Evolutionary conservation across 441 rosid species (phyloP), one percentile per base, ranked within the genome.

Genomic region (Breynia disticha): DNA sequence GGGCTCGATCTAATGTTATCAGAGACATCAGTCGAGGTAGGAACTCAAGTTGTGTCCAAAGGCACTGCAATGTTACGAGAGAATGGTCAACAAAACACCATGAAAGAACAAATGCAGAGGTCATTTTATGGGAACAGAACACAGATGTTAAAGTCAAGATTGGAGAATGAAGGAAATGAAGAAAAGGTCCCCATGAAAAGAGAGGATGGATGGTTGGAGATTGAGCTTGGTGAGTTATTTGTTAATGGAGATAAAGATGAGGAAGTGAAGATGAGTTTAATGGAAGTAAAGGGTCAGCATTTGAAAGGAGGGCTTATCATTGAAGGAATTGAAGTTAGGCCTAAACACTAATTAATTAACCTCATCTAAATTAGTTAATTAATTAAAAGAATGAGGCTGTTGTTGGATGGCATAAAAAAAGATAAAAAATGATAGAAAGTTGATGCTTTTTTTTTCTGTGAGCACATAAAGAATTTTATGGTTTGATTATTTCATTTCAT

Each of bases 201-300:
- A 59, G 66, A 65, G 4, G 75, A 72, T 20, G 80, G 84, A 1
- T 84, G 93, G 94, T 46, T 72, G 84, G 96, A 81, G 82, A 72
- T 69, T 48, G 79, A 76, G 78, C 53, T 82, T 6, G 95, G 90
- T 19, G 77, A 80, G 57, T 80, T 80, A 61, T 66, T 55, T 41
- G 46, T 67, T 20, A 73, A 22, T 0, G 82, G 79, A 18, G 74
- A 50, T 59, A 60, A 16, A 10, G 63, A 73, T 44, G 68, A 63
- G 17, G 79, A 61, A 39, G 77, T 79, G 41, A 70, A 16, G 50
- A 77, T 80, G 84, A 75, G 77, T 13, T 45, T 85, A 24, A 74
- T 47, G 55, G 90, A 85, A 52, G 83, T 82, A 7, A 78, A 69
- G 58, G 87, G 90, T 3, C 81, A 65, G 19, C 87, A 77, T 48